phyloP scores from a whole-genome alignment of 176 grass and related monocot genomes.

The Cenchrus purpureus region DNA sequence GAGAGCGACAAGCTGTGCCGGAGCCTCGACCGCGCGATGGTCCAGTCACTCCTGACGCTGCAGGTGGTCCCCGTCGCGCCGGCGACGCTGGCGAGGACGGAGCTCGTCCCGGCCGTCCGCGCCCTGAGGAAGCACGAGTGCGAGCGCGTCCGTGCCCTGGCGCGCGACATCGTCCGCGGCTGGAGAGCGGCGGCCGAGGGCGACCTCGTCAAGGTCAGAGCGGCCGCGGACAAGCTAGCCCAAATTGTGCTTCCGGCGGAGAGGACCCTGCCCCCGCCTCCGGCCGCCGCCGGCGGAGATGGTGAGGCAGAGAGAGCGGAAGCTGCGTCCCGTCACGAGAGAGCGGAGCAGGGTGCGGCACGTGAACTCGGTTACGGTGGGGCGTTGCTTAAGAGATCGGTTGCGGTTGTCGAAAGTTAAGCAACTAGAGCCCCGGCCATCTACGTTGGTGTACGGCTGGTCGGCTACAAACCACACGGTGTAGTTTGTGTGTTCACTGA shows the following conservation, averaged over 20 bases:
- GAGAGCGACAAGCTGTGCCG: not conserved
- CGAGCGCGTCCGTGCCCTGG: not conserved
- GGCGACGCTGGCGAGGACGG: not conserved
- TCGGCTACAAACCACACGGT: too few relatives aligned
- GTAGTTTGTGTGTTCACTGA: too few relatives aligned
- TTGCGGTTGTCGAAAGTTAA: too few relatives aligned
- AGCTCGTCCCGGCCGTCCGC: not conserved
- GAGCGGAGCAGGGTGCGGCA: not conserved
- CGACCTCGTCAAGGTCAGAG: not conserved
- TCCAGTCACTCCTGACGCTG: not conserved
- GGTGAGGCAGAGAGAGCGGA: not conserved
- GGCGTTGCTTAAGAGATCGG: not conserved
- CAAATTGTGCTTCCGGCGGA: not conserved
- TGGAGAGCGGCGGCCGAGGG: not conserved
- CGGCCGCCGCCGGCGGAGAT: not conserved
- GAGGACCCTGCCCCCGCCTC: not conserved
- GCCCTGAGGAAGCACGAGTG: not conserved
- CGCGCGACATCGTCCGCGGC: not conserved
- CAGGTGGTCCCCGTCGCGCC: not conserved
- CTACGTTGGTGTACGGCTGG: too few relatives aligned
- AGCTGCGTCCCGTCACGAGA: not conserved
- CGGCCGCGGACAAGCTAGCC: not conserved
- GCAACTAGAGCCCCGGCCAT: too few relatives aligned
- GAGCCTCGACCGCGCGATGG: not conserved
- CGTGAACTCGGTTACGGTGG: not conserved